Percentiles rank a stretch among this genome's conserved stretches.
Conservation (phyloP, 257 asterid species). For the Solanum raphanifolium region DNA sequence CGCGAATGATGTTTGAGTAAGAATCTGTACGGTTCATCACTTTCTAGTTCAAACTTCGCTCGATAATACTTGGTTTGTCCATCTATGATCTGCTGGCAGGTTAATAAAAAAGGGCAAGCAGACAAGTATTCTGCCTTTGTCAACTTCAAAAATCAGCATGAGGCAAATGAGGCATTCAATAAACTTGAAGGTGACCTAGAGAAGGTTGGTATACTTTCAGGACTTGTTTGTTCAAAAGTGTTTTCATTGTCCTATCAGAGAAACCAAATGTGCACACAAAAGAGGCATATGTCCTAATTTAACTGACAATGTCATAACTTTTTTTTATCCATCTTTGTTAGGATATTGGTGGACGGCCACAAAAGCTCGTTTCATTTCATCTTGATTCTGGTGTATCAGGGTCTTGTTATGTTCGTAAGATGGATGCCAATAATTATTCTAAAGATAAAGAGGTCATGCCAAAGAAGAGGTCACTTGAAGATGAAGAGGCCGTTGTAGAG, state of each 20-base stretch:
- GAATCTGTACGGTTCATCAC: neutral
- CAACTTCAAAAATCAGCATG: constrained; percentile 47
- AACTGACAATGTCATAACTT: no score
- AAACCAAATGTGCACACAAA: neutral
- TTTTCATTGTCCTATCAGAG: neutral
- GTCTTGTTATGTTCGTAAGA: constrained; percentile 1
- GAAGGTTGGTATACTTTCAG: constrained; percentile 31
- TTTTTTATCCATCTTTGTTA: no score
- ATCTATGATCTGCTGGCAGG: constrained; percentile 30
- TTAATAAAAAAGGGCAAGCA: constrained; percentile 18
- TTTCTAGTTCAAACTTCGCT: neutral
- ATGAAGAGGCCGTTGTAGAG: neutral
- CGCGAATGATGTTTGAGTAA: neutral
- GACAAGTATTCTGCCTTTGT: constrained; percentile 39
- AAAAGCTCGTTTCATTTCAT: neutral
- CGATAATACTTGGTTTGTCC: neutral
- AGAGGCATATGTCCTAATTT: neutral
- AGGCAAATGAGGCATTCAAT: constrained; percentile 55
- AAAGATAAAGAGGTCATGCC: neutral
- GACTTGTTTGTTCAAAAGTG: neutral
- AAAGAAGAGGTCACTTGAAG: neutral
- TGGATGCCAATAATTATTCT: neutral
- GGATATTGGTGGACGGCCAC: neutral
- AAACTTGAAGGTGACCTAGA: constrained; percentile 48
- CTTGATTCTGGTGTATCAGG: neutral